These are phyloP conservation scores for Pseudocohnilembus persalinus DNA, from an alignment of 169 alveolate genomes.

Conservation along the genomic window DNA sequence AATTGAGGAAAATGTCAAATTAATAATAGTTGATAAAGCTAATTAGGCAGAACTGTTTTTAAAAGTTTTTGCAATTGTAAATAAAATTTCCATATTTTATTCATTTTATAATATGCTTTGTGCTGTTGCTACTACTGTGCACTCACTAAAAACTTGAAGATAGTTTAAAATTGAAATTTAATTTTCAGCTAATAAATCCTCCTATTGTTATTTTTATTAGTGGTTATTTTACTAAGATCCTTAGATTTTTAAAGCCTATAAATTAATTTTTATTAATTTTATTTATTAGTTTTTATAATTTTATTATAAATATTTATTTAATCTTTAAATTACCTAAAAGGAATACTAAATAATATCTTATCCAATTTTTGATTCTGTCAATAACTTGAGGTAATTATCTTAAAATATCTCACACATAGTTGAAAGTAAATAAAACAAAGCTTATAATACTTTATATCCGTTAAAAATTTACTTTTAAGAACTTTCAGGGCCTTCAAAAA, in stretches of 20 bases:
- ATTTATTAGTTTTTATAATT: background rate
- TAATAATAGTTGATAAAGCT: background rate
- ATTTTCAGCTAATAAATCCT: background rate
- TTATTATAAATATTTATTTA: background rate
- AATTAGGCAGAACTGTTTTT: slow-evolving; percentile 6
- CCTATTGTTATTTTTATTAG: background rate
- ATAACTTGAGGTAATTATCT: slow-evolving; percentile 11
- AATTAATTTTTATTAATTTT: background rate
- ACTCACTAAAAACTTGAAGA: slow-evolving; percentile 13
- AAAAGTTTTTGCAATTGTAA: background rate
- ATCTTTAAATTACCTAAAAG: background rate
- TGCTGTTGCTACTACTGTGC: background rate
- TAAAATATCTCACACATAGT: slow-evolving; percentile 5
- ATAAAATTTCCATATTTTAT: slow-evolving; percentile 5
- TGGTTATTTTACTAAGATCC: background rate
- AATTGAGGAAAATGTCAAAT: background rate
- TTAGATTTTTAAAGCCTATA: background rate
- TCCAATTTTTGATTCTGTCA: slow-evolving; percentile 5
- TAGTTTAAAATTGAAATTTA: background rate
- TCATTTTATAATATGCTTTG: background rate
- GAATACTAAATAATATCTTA: background rate
- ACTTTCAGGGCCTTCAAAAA: background rate
- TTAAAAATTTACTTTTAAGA: slow-evolving; percentile 10
- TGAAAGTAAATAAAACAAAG: slow-evolving; percentile 11
- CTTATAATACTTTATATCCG: slow-evolving; percentile 10